phyloP scores from a whole-genome alignment of 2,329 filamentous ascomycete genomes.

The Calonectria multiphialidica region DNA sequence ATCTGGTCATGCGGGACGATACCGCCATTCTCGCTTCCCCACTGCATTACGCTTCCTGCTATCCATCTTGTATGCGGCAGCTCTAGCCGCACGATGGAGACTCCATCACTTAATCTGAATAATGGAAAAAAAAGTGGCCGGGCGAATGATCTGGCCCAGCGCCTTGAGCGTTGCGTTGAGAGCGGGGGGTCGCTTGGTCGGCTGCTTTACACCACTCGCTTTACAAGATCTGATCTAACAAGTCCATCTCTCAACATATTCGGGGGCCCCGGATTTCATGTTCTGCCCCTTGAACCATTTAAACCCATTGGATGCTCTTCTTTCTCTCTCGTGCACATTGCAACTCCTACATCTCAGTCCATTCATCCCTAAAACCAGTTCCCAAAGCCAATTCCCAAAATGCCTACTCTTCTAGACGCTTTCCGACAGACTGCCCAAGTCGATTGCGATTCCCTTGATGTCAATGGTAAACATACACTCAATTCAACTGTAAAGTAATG shows the following conservation, averaged over 20 bases:
- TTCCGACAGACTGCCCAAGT: conserved; percentile 46
- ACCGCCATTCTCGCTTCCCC: background rate
- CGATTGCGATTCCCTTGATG: conserved; percentile 53
- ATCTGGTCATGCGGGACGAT: background rate
- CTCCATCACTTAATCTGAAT: conserved; percentile 15
- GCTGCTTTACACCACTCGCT: background rate
- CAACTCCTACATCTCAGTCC: background rate
- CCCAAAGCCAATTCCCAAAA: conserved; percentile 14
- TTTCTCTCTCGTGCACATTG: background rate
- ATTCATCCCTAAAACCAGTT: background rate
- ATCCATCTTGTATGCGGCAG: conserved; percentile 18
- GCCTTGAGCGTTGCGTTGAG: conserved; percentile 14
- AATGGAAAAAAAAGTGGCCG: conserved; percentile 11
- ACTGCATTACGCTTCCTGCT: background rate
- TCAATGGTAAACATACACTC: conserved; percentile 41
- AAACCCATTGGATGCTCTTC: background rate
- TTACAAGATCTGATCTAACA: background rate
- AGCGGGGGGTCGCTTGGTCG: conserved; percentile 9
- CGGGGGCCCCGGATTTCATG: background rate
- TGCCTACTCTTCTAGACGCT: conserved; percentile 43
- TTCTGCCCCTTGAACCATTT: background rate
- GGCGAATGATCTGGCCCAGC: conserved; percentile 23
- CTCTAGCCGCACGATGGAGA: conserved; percentile 32
- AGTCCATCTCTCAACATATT: conserved; percentile 4
- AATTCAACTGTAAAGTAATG: background rate